Evolutionary conservation across 352 stramenopile species (phyloP), one percentile per base, ranked within the genome.

Genomic region (Phytopythium sindhum): DNA sequence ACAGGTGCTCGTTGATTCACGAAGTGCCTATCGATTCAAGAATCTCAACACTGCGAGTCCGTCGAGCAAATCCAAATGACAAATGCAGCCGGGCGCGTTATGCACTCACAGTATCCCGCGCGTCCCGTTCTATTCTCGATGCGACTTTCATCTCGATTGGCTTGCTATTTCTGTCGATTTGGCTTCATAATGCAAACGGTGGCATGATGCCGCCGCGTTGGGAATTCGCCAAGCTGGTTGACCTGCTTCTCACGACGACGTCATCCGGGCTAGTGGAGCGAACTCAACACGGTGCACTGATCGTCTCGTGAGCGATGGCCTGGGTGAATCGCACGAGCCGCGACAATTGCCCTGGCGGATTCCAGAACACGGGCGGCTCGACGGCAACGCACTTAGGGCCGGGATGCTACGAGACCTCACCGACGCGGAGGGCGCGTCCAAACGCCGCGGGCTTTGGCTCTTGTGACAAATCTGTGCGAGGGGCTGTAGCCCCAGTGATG

Each of bases 271-370:
- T 10, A 39, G 33, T 1, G 7, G 7, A 10, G 10, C 33, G 33
- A 45, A 17, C 41, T 23, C 41, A 23, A 45, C 14, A 14, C 11
- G 17, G 37, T 19, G 37, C 37, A 7, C 37, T 15, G 14, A 23
- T 57, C 31, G 21, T 14, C n/a, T 10, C 55, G 6, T 6, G 26
- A 31, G 53, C 35, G 10, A 91, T 91, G 83, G 83, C 83, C 61
- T 91, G 83, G 83, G 83, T 90, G 58, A 84, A 86, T 48, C 83
- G 83, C 41, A 89, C 83, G 57, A 83, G 63, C 11, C 79, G 83
- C 10, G 77, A 88, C 19, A 78, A 84, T 55, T 74, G 71, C 33
- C 65, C 68, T 4, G 73, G 74, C 4, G 78, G 68, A 33, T 68
- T 86, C 29, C 69, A 77, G 26, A 29, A 55, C 8, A 71, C 72